These are phyloP conservation scores for Cryphonectria naterciae DNA, from an alignment of 2,329 filamentous ascomycete genomes.

Conservation along the genomic window DNA sequence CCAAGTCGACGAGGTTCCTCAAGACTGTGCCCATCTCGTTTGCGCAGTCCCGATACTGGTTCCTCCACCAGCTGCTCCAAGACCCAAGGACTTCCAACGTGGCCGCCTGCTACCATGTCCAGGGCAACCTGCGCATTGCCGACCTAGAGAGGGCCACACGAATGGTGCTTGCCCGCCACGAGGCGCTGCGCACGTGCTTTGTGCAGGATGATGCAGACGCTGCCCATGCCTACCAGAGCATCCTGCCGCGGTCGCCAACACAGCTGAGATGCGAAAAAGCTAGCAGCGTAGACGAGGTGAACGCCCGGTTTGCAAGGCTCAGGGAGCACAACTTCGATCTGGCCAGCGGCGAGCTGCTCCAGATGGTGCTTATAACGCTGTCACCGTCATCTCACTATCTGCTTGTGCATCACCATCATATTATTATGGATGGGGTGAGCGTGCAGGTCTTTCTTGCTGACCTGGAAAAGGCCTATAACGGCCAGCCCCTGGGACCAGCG, in stretches of 20 bases:
- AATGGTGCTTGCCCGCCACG: conserved; percentile 37
- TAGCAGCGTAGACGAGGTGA: too few species aligned
- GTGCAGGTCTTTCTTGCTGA: background rate
- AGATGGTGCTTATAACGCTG: background rate
- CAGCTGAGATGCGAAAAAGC: too few species aligned
- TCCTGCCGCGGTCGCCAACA: too few species aligned
- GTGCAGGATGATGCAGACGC: conserved; percentile 23
- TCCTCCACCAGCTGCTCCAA: conserved; percentile 38
- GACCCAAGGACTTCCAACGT: conserved; percentile 47
- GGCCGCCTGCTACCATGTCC: conserved; percentile 37
- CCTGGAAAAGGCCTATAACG: background rate
- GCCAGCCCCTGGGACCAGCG: background rate
- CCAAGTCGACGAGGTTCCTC: too few species aligned
- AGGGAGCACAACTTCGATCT: too few species aligned
- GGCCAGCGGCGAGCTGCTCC: background rate
- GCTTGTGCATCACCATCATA: too few species aligned
- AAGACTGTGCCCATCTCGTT: conserved; percentile 39
- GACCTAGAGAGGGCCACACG: conserved; percentile 41
- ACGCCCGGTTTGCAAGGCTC: too few species aligned
- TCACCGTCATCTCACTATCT: too few species aligned
- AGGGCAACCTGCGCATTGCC: conserved; percentile 38
- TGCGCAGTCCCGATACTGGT: conserved; percentile 46
- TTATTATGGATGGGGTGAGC: too few species aligned
- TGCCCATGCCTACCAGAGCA: too few species aligned
- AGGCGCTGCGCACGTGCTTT: conserved; percentile 41